Percentiles rank a stretch among this genome's conserved stretches.
Evolutionary conservation across 176 grass and related monocot species (phyloP).

Genomic region (Pontederia crassipes): DNA sequence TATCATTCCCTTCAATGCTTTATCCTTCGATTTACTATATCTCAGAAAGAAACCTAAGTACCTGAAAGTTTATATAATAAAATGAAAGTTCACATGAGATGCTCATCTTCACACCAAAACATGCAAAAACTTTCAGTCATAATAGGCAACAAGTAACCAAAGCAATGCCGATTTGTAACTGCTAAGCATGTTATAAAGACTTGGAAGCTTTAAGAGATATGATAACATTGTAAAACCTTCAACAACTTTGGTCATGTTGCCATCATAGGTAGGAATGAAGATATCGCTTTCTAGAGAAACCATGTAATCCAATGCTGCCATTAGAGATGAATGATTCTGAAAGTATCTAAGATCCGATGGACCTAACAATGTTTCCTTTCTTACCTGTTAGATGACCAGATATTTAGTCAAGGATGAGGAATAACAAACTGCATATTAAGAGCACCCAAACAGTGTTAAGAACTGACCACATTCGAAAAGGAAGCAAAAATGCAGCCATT

Average conservation of each 20-base stretch:
- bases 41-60: slow-evolving; percentile 90
- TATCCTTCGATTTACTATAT: too few relatives aligned
- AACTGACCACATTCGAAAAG: slow-evolving; percentile 77
- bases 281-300: slow-evolving; percentile 90
- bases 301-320: slow-evolving; percentile 95
- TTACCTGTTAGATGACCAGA: slow-evolving; percentile 33
- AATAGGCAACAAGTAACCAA: too few relatives aligned
- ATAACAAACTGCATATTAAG: background rate
- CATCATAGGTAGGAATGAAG: slow-evolving; percentile 87
- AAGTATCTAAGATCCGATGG: slow-evolving; percentile 77
- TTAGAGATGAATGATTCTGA: slow-evolving; percentile 93
- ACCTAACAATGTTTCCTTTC: slow-evolving; percentile 74
- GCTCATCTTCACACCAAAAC: too few relatives aligned
- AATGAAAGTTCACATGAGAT: too few relatives aligned
- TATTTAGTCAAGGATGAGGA: too few relatives aligned
- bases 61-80: slow-evolving; percentile 26
- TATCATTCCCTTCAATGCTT: too few relatives aligned
- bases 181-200: too few relatives aligned
- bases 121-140: too few relatives aligned
- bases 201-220: too few relatives aligned
- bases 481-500: slow-evolving; percentile 62
- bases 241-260: slow-evolving; percentile 95
- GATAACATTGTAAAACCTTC: slow-evolving; percentile 39
- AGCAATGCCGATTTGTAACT: too few relatives aligned
- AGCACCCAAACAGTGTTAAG: too few relatives aligned